phyloP scores from a whole-genome alignment of 2,329 filamentous ascomycete species.

The Aspergillus aculeatinus region DNA sequence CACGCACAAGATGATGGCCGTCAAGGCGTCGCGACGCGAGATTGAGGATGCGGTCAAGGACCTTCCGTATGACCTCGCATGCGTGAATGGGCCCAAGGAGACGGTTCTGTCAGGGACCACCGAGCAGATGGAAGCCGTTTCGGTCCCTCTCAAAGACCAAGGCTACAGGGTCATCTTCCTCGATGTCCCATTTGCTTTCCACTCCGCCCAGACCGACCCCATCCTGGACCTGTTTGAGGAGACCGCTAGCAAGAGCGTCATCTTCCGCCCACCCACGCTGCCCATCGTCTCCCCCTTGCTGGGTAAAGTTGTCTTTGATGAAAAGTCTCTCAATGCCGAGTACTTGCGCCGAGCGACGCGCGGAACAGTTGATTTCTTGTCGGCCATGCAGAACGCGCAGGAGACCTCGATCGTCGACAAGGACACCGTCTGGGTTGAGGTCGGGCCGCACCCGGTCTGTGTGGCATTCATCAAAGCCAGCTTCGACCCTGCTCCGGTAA shows the following conservation, averaged over 20 bases:
- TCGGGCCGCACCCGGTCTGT: constrained; percentile 71
- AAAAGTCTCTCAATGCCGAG: constrained; percentile 55
- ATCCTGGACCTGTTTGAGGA: constrained; percentile 18
- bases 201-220: constrained; percentile 22
- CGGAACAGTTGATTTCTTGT: constrained; percentile 67
- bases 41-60: constrained; percentile 40
- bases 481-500: constrained; percentile 37
- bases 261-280: constrained; percentile 10
- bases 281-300: constrained; percentile 68
- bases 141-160: constrained; percentile 49
- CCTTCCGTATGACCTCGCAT: constrained; percentile 56
- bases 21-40: constrained; percentile 42
- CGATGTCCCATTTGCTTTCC: constrained; percentile 63
- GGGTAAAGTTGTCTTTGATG: constrained; percentile 56
- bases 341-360: constrained; percentile 67
- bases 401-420: constrained; percentile 53
- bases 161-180: constrained; percentile 63
- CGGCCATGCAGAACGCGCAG: constrained; percentile 59
- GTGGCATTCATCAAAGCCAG: constrained; percentile 65
- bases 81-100: constrained; percentile 73
- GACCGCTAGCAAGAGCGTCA: not conserved
- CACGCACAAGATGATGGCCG: constrained; percentile 68
- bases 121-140: constrained; percentile 55
- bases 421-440: constrained; percentile 68
- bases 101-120: constrained; percentile 67